Percentiles rank a stretch among this genome's conserved stretches.
phyloP scores from a whole-genome alignment of 2,329 filamentous ascomycete species.

The Pseudohalonectria lignicola region DNA sequence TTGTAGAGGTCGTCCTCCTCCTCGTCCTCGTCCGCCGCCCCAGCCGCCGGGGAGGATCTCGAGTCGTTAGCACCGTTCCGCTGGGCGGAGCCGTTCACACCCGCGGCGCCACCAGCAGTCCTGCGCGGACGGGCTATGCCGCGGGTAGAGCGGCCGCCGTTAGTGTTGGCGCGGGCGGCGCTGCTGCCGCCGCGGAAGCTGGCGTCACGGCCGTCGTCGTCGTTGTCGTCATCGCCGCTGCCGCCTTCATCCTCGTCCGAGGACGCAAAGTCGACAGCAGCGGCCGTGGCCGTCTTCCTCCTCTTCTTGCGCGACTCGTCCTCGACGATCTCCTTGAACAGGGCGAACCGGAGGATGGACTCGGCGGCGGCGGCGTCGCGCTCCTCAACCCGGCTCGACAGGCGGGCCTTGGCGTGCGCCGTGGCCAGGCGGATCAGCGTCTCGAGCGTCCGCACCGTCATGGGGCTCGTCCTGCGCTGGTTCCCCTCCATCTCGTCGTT shows the following conservation, averaged over 20 bases:
- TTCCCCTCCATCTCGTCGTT: constrained; percentile 96
- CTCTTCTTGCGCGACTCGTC: constrained; percentile 74
- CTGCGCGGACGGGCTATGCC: constrained; percentile 19
- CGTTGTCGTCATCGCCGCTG: constrained; percentile 26
- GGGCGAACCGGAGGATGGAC: constrained; percentile 79
- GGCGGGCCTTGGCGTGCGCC: constrained; percentile 83
- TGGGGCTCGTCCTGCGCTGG: constrained; percentile 82
- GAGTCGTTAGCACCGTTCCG: constrained; percentile 13
- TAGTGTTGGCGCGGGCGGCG: constrained; percentile 14
- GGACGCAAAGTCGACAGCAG: constrained; percentile 44
- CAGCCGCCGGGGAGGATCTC: too few species aligned
- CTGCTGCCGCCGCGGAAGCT: constrained; percentile 24
- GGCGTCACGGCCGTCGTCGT: constrained; percentile 46
- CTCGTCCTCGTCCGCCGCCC: constrained; percentile 30
- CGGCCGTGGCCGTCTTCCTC: constrained; percentile 57
- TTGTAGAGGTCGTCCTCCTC: constrained; percentile 31
- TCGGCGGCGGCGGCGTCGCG: constrained; percentile 83
- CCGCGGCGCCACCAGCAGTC: constrained; percentile 14
- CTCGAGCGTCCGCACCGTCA: constrained; percentile 94
- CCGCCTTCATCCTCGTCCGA: constrained; percentile 15
- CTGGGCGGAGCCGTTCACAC: constrained; percentile 1
- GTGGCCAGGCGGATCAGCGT: constrained; percentile 97
- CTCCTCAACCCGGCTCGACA: constrained; percentile 82
- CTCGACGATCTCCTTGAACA: constrained; percentile 91
- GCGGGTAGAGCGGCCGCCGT: constrained; percentile 15